Conservation (phyloP, 169 alveolate species). For the Plasmodium gallinaceum region DNA sequence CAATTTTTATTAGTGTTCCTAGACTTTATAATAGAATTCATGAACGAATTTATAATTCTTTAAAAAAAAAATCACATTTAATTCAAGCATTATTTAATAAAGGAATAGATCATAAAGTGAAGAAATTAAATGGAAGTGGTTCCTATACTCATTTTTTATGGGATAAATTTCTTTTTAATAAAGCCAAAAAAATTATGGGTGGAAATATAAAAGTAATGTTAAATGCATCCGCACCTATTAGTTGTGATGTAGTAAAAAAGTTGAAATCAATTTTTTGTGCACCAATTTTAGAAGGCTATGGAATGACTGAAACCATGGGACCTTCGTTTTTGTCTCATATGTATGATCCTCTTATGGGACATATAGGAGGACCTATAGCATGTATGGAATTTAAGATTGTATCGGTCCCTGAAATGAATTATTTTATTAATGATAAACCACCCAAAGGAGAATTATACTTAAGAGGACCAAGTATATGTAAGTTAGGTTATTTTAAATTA, state of each 20-base stretch:
- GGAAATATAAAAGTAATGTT: conserved; percentile 91
- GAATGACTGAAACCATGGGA: conserved; percentile 95
- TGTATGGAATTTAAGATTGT: conserved; percentile 88
- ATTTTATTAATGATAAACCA: conserved; percentile 85
- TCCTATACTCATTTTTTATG: conserved; percentile 80
- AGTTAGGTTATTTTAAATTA: conserved; percentile 93
- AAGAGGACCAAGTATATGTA: conserved; percentile 89
- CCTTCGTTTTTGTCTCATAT: conserved; percentile 85
- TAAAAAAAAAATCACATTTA: conserved; percentile 81
- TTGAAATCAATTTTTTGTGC: conserved; percentile 87
- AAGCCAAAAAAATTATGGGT: conserved; percentile 91
- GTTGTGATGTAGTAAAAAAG: conserved; percentile 87
- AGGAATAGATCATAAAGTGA: conserved; percentile 81
- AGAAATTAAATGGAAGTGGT: conserved; percentile 75
- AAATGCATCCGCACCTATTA: conserved; percentile 94
- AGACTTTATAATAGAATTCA: conserved; percentile 93
- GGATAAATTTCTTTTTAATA: conserved; percentile 87
- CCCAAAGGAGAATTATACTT: conserved; percentile 95
- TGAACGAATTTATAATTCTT: conserved; percentile 88
- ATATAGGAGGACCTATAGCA: conserved; percentile 92
- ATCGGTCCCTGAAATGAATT: conserved; percentile 95
- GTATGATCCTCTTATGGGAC: conserved; percentile 83
- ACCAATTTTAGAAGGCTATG: conserved; percentile 94
- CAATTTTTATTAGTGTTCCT: conserved; percentile 96
- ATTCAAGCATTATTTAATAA: conserved; percentile 85